Conservation (phyloP, 2,329 filamentous ascomycete genomes). For the Ceratocystis cacaofunesta region DNA sequence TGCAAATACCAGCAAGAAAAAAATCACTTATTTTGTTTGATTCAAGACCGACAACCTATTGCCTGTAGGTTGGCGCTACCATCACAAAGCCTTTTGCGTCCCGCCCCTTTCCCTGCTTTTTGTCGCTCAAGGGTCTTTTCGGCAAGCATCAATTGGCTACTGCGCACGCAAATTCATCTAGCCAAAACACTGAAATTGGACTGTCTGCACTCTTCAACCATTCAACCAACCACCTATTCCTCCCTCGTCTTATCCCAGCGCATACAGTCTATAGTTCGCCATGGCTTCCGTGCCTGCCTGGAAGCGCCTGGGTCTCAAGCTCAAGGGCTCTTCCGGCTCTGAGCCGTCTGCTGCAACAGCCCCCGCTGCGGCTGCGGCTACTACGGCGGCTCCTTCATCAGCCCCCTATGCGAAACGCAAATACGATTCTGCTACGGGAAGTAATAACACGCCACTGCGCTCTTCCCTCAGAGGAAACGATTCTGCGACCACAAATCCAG, state of each 20-base stretch:
- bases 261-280: slow-evolving; percentile 31
- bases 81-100: neutral
- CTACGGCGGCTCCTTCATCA: neutral
- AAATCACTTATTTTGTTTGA: neutral
- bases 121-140: neutral
- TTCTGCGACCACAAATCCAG: slow-evolving; percentile 18
- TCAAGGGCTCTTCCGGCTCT: slow-evolving; percentile 30
- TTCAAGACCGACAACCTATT: too few relatives aligned
- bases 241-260: slow-evolving; percentile 18
- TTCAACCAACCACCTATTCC: neutral
- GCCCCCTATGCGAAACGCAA: slow-evolving; percentile 26
- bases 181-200: neutral
- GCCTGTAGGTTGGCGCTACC: neutral
- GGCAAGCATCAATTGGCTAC: neutral
- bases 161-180: neutral
- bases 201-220: neutral
- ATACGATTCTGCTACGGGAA: slow-evolving; percentile 14
- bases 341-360: slow-evolving; percentile 19
- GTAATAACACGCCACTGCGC: slow-evolving; percentile 11
- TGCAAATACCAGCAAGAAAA: slow-evolving; percentile 1
- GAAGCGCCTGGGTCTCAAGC: slow-evolving; percentile 49
- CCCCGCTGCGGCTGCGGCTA: neutral
- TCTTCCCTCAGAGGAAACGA: slow-evolving; percentile 16
- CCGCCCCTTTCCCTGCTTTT: neutral
- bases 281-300: slow-evolving; percentile 40